Evolutionary conservation across 2,329 filamentous ascomycete genomes (phyloP), one percentile per base, ranked within the genome.

Genomic region (Colletotrichum tropicale): DNA sequence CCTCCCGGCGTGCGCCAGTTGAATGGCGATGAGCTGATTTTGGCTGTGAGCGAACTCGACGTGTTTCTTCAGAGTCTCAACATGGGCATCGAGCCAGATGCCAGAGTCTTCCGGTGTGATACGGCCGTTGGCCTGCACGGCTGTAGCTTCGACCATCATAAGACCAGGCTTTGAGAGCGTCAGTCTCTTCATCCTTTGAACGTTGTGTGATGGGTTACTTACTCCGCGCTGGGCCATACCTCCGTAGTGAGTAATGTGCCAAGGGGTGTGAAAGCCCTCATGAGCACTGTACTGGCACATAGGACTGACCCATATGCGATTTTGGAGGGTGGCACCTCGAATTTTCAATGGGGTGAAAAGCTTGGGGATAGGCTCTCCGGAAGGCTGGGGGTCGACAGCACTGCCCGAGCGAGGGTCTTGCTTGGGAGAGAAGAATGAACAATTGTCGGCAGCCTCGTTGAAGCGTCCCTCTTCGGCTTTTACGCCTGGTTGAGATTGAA

Each of bases 191-290:
- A 52, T 21, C 6, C 43, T 13, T 52, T 21, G n/a, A 21, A 52
- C n/a, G 10, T 7, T 4, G 8, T 21, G 10, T 12, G 43, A 21
- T 21, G 43, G n/a, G 43, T 9, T 52, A 52, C 43, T 52, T 21
- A 52, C 43, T 52, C 94, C 94, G 5, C 94, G 91, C 79, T 92
- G 89, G 28, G 93, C 86, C 77, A 96, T 95, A 28, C 93, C 93
- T n/a, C 94, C 94, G 36, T 95, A 87, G 79, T 96, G 94, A 4
- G 94, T 91, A 38, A 93, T 83, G 82, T 96, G 94, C 93, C 93
- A 96, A 76, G 90, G 85, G 0, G 92, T 94, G 77, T 91, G 89
- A 81, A 94, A 93, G 15, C 94, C 86, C 55, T 87, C 83, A 30
- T 84, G 80, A 3, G 86, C 83, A 10, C 83, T 86, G 78, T 88